Percentiles rank a stretch among this genome's conserved stretches.
Conservation (phyloP, 179 eudicot species). For the Silene vulgaris region DNA sequence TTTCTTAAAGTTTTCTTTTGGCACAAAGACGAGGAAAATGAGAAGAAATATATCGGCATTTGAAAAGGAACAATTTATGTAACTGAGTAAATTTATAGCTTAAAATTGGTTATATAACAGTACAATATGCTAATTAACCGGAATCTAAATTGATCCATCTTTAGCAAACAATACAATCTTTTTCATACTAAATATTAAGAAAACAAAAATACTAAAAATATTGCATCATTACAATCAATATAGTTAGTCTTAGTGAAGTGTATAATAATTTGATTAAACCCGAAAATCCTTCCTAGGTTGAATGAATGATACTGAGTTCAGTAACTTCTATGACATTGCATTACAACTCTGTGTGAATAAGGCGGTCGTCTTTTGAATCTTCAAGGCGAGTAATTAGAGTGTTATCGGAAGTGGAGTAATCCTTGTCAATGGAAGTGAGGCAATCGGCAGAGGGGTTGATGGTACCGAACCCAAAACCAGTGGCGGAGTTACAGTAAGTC, state of each 20-base stretch:
- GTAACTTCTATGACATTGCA: slow-evolving; percentile 13
- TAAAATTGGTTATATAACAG: not conserved
- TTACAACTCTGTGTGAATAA: slow-evolving; percentile 65
- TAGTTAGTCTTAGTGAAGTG: not conserved
- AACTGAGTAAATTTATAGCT: not conserved
- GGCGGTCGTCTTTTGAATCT: slow-evolving; percentile 29
- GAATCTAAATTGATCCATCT: not conserved
- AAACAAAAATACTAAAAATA: slow-evolving; percentile 15
- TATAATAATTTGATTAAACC: slow-evolving; percentile 10
- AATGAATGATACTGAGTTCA: slow-evolving; percentile 9
- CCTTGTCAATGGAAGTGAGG: slow-evolving; percentile 44
- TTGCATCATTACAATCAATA: slow-evolving; percentile 31
- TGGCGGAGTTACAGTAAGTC: slow-evolving; percentile 65
- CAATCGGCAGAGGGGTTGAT: slow-evolving; percentile 80
- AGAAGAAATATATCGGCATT: no score
- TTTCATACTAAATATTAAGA: not conserved
- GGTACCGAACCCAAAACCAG: slow-evolving; percentile 47
- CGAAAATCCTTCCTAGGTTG: slow-evolving; percentile 19
- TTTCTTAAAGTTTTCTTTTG: no score
- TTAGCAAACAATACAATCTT: slow-evolving; percentile 15
- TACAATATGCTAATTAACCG: not conserved
- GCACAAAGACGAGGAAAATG: no score
- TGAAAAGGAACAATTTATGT: not conserved
- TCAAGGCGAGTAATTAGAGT: slow-evolving; percentile 20
- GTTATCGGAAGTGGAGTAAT: slow-evolving; percentile 26